Evolutionary conservation across 2,329 filamentous ascomycete genomes (phyloP).

Genomic region (Raffaelea albimanens): DNA sequence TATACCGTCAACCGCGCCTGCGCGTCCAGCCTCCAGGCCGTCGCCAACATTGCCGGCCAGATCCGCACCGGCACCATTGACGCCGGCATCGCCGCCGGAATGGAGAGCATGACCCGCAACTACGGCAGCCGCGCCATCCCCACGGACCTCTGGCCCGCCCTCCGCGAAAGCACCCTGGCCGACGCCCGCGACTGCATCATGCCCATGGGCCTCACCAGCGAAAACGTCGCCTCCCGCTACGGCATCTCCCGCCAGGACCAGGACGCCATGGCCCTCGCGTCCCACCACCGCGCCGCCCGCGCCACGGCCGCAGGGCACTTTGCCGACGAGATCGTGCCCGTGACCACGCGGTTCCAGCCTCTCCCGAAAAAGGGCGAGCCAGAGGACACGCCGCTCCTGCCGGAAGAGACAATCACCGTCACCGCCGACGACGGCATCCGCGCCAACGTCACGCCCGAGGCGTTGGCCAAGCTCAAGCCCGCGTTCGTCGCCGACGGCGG

Average conservation of each 20-base stretch:
- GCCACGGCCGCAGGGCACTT: constrained; percentile 65
- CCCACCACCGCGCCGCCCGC: constrained; percentile 61
- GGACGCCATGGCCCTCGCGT: constrained; percentile 70
- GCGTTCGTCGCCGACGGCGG: constrained; percentile 70
- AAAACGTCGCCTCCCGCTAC: constrained; percentile 78
- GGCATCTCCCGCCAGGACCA: constrained; percentile 65
- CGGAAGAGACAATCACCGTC: constrained; percentile 54
- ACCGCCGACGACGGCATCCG: constrained; percentile 77
- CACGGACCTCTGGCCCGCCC: constrained; percentile 64
- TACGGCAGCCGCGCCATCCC: constrained; percentile 82
- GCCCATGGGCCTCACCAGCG: constrained; percentile 84
- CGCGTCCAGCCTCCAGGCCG: constrained; percentile 65
- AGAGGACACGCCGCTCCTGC: constrained; percentile 30
- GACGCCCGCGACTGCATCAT: constrained; percentile 82
- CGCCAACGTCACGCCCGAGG: constrained; percentile 55
- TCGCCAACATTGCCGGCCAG: constrained; percentile 63
- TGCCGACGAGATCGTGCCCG: constrained; percentile 77
- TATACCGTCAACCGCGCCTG: constrained; percentile 88
- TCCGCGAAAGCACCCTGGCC: constrained; percentile 53
- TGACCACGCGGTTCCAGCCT: constrained; percentile 60
- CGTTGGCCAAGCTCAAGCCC: constrained; percentile 71
- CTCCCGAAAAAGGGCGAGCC: constrained; percentile 50
- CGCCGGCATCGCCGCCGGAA: constrained; percentile 73
- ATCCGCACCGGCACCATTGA: constrained; percentile 68
- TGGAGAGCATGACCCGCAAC: constrained; percentile 94